Conservation (phyloP, 768 basidiomycete species). For the Lyophyllum shimeji region DNA sequence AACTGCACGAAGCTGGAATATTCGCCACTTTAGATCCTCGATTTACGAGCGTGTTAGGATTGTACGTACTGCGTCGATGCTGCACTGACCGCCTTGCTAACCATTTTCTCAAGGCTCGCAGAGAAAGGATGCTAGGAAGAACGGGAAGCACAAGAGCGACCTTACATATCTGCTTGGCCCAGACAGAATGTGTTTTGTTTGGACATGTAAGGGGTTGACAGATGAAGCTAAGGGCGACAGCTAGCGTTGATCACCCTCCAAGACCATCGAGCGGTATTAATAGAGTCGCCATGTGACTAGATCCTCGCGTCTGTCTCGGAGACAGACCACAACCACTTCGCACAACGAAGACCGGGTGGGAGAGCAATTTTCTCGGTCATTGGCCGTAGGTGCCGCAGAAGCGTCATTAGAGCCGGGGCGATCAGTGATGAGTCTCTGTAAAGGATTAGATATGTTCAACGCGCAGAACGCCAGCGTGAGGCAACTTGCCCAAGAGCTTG, state of each 20-base stretch:
- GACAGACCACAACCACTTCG: neutral
- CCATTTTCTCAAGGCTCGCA: neutral
- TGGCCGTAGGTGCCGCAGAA: neutral
- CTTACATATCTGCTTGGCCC: neutral
- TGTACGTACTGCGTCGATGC: neutral
- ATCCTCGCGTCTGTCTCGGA: neutral
- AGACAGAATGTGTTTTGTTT: neutral
- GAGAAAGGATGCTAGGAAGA: neutral
- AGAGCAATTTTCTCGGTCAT: neutral
- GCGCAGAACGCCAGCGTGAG: no score
- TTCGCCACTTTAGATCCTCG: conserved; percentile 5
- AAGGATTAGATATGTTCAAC: no score
- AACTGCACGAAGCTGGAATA: conserved; percentile 10
- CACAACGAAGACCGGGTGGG: no score
- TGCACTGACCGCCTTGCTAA: neutral
- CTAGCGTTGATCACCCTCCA: neutral
- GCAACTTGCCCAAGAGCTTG: no score
- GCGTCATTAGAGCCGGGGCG: no score
- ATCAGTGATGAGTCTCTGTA: no score
- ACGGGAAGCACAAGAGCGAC: neutral
- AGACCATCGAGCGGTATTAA: neutral
- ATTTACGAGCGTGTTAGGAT: neutral
- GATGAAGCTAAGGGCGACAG: neutral
- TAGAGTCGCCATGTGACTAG: neutral
- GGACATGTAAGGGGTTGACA: conserved; percentile 2